Conservation (phyloP, 495 filamentous ascomycete genomes). For the Astrocystis sublimbata region DNA sequence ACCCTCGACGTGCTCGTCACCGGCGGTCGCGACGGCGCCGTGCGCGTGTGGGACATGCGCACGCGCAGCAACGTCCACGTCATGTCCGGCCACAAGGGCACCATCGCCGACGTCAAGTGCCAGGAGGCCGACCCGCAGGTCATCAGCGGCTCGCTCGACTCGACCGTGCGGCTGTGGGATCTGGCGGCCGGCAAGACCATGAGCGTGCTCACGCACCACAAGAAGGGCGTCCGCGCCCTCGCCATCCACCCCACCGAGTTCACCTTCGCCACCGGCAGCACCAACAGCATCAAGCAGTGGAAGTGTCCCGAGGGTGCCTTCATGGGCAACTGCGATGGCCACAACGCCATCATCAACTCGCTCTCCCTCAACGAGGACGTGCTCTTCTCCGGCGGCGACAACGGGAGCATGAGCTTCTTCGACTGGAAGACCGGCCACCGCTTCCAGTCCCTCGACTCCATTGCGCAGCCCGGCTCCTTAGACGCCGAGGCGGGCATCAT, state of each 20-base stretch:
- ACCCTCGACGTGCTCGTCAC: constrained; percentile 94
- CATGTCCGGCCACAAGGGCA: constrained; percentile 83
- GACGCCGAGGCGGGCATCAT: constrained; percentile 95
- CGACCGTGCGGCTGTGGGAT: constrained; percentile 94
- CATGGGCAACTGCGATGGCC: constrained; percentile 99
- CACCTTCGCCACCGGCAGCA: constrained; percentile 91
- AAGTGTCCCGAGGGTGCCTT: constrained; percentile 97
- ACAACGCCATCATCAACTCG: constrained; percentile 94
- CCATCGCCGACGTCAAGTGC: constrained; percentile 83
- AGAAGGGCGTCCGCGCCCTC: constrained; percentile 90
- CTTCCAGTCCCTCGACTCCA: constrained; percentile 85
- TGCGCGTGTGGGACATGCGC: constrained; percentile 98
- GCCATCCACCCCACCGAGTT: constrained; percentile 89
- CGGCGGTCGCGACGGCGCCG: constrained; percentile 91
- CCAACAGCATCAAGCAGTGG: constrained; percentile 97
- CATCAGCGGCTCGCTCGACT: constrained; percentile 86
- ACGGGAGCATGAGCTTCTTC: constrained; percentile 97
- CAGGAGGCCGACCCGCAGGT: constrained; percentile 97
- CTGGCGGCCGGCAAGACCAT: constrained; percentile 94
- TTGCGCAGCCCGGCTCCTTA: constrained; percentile 88
- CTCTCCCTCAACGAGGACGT: constrained; percentile 93
- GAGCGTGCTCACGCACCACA: constrained; percentile 96
- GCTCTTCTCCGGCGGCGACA: constrained; percentile 92
- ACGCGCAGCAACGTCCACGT: constrained; percentile 95
- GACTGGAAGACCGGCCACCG: constrained; percentile 97